phyloP scores from a whole-genome alignment of 2,329 filamentous ascomycete genomes.

The Microdochium trichocladiopsis region DNA sequence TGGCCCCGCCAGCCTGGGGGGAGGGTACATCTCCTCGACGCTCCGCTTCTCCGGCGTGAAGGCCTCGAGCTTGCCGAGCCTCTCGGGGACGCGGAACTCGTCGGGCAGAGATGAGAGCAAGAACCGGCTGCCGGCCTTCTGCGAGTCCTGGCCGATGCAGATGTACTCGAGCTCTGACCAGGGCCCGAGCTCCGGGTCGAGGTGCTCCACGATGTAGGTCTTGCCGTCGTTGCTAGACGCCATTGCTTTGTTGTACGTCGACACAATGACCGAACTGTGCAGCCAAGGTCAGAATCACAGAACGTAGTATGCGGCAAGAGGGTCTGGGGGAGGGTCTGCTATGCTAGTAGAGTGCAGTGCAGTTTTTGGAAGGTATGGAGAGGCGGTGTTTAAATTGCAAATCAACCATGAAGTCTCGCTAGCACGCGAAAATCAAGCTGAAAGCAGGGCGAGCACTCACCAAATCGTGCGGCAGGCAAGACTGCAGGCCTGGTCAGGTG shows the following conservation, averaged over 20 bases:
- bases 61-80: slow-evolving; percentile 46
- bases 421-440: no score
- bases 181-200: slow-evolving; percentile 86
- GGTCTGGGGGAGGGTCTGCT: no score
- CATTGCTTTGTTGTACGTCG: slow-evolving; percentile 18
- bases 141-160: slow-evolving; percentile 77
- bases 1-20: slow-evolving; percentile 11
- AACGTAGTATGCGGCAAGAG: no score
- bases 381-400: no score
- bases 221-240: slow-evolving; percentile 34
- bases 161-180: slow-evolving; percentile 95
- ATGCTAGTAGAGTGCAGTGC: no score
- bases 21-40: slow-evolving; percentile 75
- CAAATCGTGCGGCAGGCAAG: no score
- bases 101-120: slow-evolving; percentile 74
- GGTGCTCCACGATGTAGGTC: slow-evolving; percentile 91
- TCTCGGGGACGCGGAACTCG: slow-evolving; percentile 56
- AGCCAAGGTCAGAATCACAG: no score
- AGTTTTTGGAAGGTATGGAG: no score
- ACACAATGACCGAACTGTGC: no score
- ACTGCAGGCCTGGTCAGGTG: no score
- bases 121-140: slow-evolving; percentile 60
- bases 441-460: no score
- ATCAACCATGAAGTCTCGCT: no score
- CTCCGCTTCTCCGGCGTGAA: slow-evolving; percentile 68